These are phyloP conservation scores for Didymella sp. DNA, from an alignment of 2,329 filamentous ascomycete species.

Conservation along the genomic window DNA sequence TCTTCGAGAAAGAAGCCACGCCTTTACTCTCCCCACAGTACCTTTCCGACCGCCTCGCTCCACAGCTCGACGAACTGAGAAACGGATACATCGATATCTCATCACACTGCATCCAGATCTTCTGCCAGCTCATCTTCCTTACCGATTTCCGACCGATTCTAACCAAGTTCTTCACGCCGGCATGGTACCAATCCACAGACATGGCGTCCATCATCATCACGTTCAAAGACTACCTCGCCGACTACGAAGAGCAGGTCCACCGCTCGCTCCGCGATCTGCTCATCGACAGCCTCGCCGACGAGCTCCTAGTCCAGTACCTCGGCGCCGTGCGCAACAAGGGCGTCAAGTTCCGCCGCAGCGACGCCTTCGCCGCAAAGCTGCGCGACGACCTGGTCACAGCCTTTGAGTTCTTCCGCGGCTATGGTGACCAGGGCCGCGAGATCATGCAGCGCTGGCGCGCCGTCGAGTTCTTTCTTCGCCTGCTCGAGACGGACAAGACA, in stretches of 20 bases:
- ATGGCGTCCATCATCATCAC: slow-evolving; percentile 95
- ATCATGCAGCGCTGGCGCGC: slow-evolving; percentile 95
- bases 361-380: slow-evolving; percentile 91
- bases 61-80: slow-evolving; percentile 76
- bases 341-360: slow-evolving; percentile 83
- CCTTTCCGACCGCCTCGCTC: slow-evolving; percentile 68
- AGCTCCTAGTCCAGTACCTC: slow-evolving; percentile 86
- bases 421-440: slow-evolving; percentile 56
- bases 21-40: slow-evolving; percentile 81
- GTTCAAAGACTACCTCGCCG: slow-evolving; percentile 90
- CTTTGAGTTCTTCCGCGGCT: slow-evolving; percentile 83
- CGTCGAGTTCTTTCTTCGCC: slow-evolving; percentile 79
- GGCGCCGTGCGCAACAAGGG: slow-evolving; percentile 85
- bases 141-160: slow-evolving; percentile 88
- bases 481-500: slow-evolving; percentile 78
- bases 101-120: slow-evolving; percentile 88
- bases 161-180: slow-evolving; percentile 86
- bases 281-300: slow-evolving; percentile 90
- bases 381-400: slow-evolving; percentile 90
- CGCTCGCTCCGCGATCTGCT: slow-evolving; percentile 89
- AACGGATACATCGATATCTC: slow-evolving; percentile 95
- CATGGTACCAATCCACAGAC: slow-evolving; percentile 85
- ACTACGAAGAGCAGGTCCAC: slow-evolving; percentile 85
- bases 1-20: slow-evolving; percentile 84
- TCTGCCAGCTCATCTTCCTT: slow-evolving; percentile 84